A percentile compares a stretch with the other conserved stretches of the same genome.
Evolutionary conservation across 2,329 filamentous ascomycete species (phyloP).

Genomic region (Aspergillus versicolor): DNA sequence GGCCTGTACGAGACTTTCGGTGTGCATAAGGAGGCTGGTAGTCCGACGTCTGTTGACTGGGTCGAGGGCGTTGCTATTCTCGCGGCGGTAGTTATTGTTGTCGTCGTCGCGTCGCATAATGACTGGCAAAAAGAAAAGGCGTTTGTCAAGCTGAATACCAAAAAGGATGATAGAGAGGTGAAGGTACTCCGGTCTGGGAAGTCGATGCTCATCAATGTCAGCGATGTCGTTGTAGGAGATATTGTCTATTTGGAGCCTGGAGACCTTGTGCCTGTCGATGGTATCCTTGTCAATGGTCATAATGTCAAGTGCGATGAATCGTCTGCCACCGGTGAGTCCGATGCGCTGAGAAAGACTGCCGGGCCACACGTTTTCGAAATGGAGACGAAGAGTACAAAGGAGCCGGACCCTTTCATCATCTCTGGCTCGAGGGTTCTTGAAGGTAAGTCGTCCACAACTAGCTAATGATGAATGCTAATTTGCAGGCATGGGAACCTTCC

Average conservation of each 20-base stretch:
- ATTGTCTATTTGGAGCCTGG: constrained; percentile 72
- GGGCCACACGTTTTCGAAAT: constrained; percentile 64
- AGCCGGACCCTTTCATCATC: constrained; percentile 76
- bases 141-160: constrained; percentile 76
- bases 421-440: constrained; percentile 68
- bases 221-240: constrained; percentile 72
- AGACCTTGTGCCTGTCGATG: constrained; percentile 70
- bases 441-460: too few relatives aligned
- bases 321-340: constrained; percentile 73
- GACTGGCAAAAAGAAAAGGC: constrained; percentile 81
- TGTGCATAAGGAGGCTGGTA: constrained; percentile 55
- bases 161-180: constrained; percentile 73
- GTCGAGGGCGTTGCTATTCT: constrained; percentile 80
- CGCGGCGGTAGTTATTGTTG: constrained; percentile 72
- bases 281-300: constrained; percentile 67
- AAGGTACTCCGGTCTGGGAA: constrained; percentile 75
- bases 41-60: constrained; percentile 66
- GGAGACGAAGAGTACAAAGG: constrained; percentile 60
- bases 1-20: constrained; percentile 63
- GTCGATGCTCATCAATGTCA: constrained; percentile 66
- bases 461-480: constrained; percentile 32
- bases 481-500: constrained; percentile 71
- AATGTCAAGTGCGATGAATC: constrained; percentile 72
- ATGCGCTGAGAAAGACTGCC: constrained; percentile 66
- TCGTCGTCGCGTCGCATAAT: constrained; percentile 73